Evolutionary conservation across 2,329 filamentous ascomycete genomes (phyloP), one percentile per base, ranked within the genome.

Genomic region (Pseudopyricularia javanii): DNA sequence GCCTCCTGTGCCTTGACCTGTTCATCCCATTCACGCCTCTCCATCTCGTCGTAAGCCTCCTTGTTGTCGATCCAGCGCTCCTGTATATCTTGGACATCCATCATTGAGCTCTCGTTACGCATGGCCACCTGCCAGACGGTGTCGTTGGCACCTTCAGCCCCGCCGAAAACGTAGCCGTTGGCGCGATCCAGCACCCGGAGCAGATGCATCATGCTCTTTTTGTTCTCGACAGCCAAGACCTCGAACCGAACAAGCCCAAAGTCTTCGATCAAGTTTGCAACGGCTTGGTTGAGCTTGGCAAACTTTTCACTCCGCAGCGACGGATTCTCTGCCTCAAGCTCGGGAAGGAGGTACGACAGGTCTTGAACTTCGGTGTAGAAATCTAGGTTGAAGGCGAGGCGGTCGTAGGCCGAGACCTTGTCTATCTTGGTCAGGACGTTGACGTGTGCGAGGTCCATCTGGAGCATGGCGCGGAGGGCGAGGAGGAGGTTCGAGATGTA

Each of bases 361-460:
- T 96, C 90, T 68, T 98, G 91, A 7, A 97, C 91, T 67, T 98
- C 91, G 56, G 93, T 97, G 67, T 97, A 98, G 68, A 85, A 98
- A 59, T 96, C 91, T 55, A 98, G 82, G 62, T 95, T 95, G 74
- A 98, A 96, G 0, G 91, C 89, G 0, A 98, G 75, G 26, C 88
- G 81, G 48, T 88, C 85, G 63, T 95, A 96, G 51, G 85, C 82
- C 34, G 83, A 74, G 52, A 98, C 76, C 64, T 96, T 96, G 70
- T 98, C 93, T 70, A 98, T 95, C 71, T 98, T 98, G 54, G 91
- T 96, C 26, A 98, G 79, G 56, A 98, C 88, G 63, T 98, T 98
- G 59, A 98, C 76, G 64, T 96, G 89, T 1, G 93, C 90, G 56
- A 97, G 86, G 64, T 97, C 93, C 79, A 98, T 91, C 70, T 97